These are phyloP conservation scores for Jaapia argillacea DNA, from an alignment of 768 basidiomycete species.

Conservation along the genomic window DNA sequence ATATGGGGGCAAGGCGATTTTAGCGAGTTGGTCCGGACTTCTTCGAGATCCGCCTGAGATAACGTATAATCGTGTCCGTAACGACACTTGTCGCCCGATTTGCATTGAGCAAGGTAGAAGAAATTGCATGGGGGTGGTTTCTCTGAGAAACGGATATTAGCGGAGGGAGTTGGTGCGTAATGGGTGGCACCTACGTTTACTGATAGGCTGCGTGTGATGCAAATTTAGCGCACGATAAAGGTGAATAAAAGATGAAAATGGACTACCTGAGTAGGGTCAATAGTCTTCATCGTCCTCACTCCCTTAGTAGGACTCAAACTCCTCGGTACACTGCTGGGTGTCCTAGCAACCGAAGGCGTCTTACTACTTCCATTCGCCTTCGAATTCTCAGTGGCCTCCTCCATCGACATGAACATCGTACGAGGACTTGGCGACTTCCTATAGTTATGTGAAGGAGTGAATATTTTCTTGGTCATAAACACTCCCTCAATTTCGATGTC, in stretches of 20 bases:
- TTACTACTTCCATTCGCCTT: no score
- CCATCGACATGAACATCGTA: no score
- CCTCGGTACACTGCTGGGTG: no score
- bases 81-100: constrained; percentile 20
- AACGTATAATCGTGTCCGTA: constrained; percentile 25
- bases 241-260: background rate
- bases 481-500: constrained; percentile 23
- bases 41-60: constrained; percentile 16
- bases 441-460: constrained; percentile 3
- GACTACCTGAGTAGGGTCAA: background rate
- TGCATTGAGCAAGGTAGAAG: constrained; percentile 22
- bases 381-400: no score
- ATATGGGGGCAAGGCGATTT: constrained; percentile 23
- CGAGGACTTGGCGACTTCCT: no score
- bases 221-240: background rate
- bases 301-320: background rate
- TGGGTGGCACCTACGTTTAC: constrained; percentile 17
- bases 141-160: constrained; percentile 13
- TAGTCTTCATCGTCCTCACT: background rate
- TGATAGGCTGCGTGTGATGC: constrained; percentile 16
- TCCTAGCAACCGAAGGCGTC: no score
- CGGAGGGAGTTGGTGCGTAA: background rate
- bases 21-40: constrained; percentile 21
- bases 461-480: constrained; percentile 18
- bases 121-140: constrained; percentile 28